These are phyloP conservation scores for Talaromyces funiculosus DNA, from an alignment of 2,329 filamentous ascomycete species.

Conservation along the genomic window DNA sequence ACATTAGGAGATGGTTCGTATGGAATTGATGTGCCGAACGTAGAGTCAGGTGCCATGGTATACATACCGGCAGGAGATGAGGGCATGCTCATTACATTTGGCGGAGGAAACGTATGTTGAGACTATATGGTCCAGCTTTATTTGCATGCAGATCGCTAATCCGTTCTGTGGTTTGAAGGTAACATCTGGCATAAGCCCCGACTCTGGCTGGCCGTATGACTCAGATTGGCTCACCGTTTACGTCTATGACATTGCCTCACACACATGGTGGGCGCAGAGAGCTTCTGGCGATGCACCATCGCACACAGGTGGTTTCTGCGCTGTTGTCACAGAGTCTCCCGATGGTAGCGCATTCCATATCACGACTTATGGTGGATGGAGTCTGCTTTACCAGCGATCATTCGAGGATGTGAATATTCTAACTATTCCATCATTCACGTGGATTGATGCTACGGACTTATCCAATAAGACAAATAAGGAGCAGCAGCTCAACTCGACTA, in stretches of 20 bases:
- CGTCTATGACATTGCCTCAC: slow-evolving; percentile 14
- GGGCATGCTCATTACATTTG: slow-evolving; percentile 14
- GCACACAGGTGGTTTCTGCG: neutral
- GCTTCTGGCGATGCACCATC: neutral
- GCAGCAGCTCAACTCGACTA: neutral
- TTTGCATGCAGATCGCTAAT: neutral
- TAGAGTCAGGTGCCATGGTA: slow-evolving; percentile 11
- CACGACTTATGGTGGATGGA: slow-evolving; percentile 6
- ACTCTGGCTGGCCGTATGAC: slow-evolving; percentile 13
- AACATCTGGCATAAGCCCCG: slow-evolving; percentile 11
- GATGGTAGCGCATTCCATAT: slow-evolving; percentile 2
- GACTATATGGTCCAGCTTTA: neutral
- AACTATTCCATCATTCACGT: neutral
- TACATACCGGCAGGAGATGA: slow-evolving; percentile 13
- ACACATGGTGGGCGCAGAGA: slow-evolving; percentile 8
- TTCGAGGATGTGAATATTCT: slow-evolving; percentile 4
- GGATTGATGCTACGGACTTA: neutral
- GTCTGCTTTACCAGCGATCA: neutral
- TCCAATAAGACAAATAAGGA: slow-evolving; percentile 1
- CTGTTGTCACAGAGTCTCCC: neutral
- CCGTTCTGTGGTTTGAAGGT: neutral
- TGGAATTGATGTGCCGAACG: slow-evolving; percentile 11
- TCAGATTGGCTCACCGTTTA: slow-evolving; percentile 11
- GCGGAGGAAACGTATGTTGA: slow-evolving; percentile 12
- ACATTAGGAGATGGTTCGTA: slow-evolving; percentile 10